phyloP scores from a whole-genome alignment of 345 rosid genomes.

The Arabis alpina region DNA sequence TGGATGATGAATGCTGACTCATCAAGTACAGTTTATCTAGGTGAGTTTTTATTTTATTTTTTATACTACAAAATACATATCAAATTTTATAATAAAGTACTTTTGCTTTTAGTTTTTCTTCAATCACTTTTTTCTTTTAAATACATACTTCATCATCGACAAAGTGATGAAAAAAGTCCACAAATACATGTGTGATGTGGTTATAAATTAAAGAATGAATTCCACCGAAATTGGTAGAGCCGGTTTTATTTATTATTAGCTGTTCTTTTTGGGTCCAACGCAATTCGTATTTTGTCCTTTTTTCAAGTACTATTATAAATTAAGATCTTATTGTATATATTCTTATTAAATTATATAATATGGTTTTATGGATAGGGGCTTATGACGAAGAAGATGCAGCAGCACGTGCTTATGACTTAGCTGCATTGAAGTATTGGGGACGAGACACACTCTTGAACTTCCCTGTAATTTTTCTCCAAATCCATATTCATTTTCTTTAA shows the following conservation, averaged over 20 bases:
- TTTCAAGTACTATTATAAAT: neutral
- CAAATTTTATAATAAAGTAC: neutral
- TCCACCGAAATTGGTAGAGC: slow-evolving; percentile 40
- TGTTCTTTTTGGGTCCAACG: slow-evolving; percentile 37
- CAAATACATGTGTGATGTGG: slow-evolving; percentile 38
- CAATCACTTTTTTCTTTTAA: slow-evolving; percentile 12
- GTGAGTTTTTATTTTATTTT: slow-evolving; percentile 31
- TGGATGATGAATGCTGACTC: slow-evolving; percentile 48
- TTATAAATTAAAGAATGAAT: slow-evolving; percentile 31
- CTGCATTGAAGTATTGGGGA: slow-evolving; percentile 97
- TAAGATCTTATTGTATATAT: neutral
- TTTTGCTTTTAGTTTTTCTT: neutral
- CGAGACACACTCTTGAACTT: slow-evolving; percentile 83
- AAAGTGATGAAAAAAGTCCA: slow-evolving; percentile 36
- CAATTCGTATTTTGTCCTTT: slow-evolving; percentile 12
- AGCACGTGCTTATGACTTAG: slow-evolving; percentile 95
- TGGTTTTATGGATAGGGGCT: slow-evolving; percentile 64
- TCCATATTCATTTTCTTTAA: neutral
- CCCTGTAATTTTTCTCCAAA: slow-evolving; percentile 56
- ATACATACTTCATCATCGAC: slow-evolving; percentile 8
- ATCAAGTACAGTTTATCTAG: slow-evolving; percentile 47
- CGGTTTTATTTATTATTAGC: slow-evolving; percentile 32
- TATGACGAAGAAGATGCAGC: slow-evolving; percentile 92
- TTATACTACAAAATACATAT: slow-evolving; percentile 6
- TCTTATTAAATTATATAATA: slow-evolving; percentile 14